Percentiles rank a stretch among this genome's conserved stretches.
Conservation (phyloP, 495 filamentous ascomycete species). For the Penicillium atrosanguineum region DNA sequence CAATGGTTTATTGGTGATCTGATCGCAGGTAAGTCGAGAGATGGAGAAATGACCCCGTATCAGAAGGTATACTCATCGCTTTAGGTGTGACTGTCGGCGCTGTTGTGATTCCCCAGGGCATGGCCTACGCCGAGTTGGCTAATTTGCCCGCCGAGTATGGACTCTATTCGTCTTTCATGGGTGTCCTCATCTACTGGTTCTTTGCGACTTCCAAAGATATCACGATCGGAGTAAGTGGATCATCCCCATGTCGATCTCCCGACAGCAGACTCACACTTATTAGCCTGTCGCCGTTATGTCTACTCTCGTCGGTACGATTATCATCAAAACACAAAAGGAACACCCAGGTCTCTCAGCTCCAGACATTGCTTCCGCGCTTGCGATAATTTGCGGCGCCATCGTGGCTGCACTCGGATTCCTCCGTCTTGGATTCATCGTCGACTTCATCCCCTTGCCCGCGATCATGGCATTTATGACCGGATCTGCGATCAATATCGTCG, state of each 20-base stretch:
- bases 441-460: constrained; percentile 87
- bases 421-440: constrained; percentile 89
- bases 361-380: constrained; percentile 73
- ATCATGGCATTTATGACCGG: constrained; percentile 98
- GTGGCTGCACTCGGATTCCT: constrained; percentile 76
- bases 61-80: background rate
- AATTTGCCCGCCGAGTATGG: constrained; percentile 75
- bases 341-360: constrained; percentile 57
- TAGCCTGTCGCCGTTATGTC: constrained; percentile 96
- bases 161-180: constrained; percentile 96
- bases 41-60: background rate
- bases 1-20: constrained; percentile 88
- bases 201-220: constrained; percentile 99
- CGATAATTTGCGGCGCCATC: constrained; percentile 75
- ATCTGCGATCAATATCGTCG: constrained; percentile 84
- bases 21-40: constrained; percentile 59
- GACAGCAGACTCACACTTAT: background rate
- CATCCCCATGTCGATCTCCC: constrained; percentile 1
- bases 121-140: constrained; percentile 92
- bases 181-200: constrained; percentile 94
- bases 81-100: constrained; percentile 77
- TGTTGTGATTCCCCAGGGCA: constrained; percentile 93
- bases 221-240: constrained; percentile 81
- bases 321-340: constrained; percentile 53
- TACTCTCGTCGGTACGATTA: constrained; percentile 77